Evolutionary conservation across 345 rosid genomes (phyloP).

Genomic region (Lepidium sativum): DNA sequence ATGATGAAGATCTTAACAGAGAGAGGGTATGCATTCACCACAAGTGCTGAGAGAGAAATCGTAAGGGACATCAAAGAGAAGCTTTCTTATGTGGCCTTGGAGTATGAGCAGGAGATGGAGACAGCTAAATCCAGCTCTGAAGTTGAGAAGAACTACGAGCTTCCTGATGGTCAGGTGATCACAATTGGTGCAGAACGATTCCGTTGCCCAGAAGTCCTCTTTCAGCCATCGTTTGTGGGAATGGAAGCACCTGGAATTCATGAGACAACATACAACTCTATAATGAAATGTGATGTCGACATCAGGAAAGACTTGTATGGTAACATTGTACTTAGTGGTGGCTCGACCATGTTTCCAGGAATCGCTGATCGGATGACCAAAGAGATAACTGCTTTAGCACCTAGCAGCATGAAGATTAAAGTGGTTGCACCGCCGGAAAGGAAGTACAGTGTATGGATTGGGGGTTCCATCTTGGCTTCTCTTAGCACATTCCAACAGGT

Average conservation of each 20-base stretch:
- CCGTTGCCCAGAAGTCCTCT: conserved; percentile 78
- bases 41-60: conserved; percentile 86
- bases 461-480: conserved; percentile 78
- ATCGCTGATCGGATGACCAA: conserved; percentile 83
- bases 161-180: conserved; percentile 80
- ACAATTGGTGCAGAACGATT: conserved; percentile 85
- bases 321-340: conserved; percentile 79
- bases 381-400: conserved; percentile 72
- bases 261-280: conserved; percentile 77
- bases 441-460: conserved; percentile 85
- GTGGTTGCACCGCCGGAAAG: conserved; percentile 82
- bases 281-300: conserved; percentile 84
- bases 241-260: conserved; percentile 89
- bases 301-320: conserved; percentile 75
- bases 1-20: conserved; percentile 82
- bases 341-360: conserved; percentile 74
- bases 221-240: conserved; percentile 82
- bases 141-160: conserved; percentile 69
- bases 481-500: conserved; percentile 95
- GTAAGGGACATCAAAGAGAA: conserved; percentile 90
- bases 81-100: conserved; percentile 69
- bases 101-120: conserved; percentile 78
- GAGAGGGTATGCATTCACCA: conserved; percentile 82
- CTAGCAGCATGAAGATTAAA: conserved; percentile 85
- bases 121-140: conserved; percentile 63